Conservation (phyloP, 2,329 filamentous ascomycete genomes). For the Pyricularia sp. region DNA sequence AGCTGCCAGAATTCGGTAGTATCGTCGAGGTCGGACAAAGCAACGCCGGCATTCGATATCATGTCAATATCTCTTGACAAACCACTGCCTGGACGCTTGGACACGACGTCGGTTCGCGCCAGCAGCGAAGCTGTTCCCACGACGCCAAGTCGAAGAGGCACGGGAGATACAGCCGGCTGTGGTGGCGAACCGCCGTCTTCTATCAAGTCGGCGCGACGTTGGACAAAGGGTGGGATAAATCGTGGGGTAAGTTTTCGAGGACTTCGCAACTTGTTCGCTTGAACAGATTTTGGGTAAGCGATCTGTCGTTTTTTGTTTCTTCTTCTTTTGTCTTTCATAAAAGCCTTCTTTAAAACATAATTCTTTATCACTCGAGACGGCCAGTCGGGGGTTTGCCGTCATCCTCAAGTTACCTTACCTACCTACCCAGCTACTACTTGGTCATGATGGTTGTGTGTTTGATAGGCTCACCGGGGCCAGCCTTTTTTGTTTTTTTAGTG, state of each 20-base stretch:
- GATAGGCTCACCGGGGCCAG: not conserved
- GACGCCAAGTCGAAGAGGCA: not conserved
- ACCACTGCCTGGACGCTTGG: not conserved
- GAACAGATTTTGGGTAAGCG: slow-evolving; percentile 5
- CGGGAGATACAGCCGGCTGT: not conserved
- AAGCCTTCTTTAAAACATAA: not conserved
- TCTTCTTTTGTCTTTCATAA: not conserved
- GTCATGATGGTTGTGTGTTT: not conserved
- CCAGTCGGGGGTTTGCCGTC: not conserved
- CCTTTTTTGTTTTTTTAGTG: too few species aligned
- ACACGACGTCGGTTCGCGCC: not conserved
- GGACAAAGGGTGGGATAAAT: slow-evolving; percentile 24
- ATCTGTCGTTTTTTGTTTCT: not conserved
- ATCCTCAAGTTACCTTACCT: not conserved
- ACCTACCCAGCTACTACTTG: not conserved
- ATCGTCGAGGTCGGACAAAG: not conserved
- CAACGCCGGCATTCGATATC: not conserved
- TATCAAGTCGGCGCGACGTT: slow-evolving; percentile 19
- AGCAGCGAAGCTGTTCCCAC: not conserved
- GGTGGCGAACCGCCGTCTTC: slow-evolving; percentile 5
- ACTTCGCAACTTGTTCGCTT: slow-evolving; percentile 32
- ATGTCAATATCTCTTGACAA: not conserved
- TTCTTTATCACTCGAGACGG: not conserved
- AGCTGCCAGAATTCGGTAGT: not conserved
- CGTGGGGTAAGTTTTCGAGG: slow-evolving; percentile 25